Conservation (phyloP, 805 yeast genomes). For the Saturnispora diversa region DNA sequence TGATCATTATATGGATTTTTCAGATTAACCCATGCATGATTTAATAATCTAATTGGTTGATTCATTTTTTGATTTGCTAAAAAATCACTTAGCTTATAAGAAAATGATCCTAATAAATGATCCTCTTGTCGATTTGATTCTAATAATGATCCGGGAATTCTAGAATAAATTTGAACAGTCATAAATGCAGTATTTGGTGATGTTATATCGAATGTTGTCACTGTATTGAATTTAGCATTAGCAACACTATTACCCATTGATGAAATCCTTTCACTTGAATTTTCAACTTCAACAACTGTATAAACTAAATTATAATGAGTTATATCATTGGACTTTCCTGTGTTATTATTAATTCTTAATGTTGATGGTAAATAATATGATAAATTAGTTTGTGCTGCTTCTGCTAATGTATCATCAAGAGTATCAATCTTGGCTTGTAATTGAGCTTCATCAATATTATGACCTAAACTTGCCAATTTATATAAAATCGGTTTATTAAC, state of each 20-base stretch:
- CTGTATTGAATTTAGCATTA: conserved; percentile 77
- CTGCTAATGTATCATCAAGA: conserved; percentile 25
- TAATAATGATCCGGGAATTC: conserved; percentile 60
- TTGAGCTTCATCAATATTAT: conserved; percentile 29
- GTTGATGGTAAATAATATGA: conserved; percentile 40
- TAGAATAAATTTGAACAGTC: conserved; percentile 68
- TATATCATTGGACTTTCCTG: conserved; percentile 53
- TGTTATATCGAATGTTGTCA: conserved; percentile 84
- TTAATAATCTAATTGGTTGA: conserved; percentile 48
- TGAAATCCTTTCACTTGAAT: conserved; percentile 81
- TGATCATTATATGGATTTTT: conserved; percentile 29
- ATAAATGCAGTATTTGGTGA: conserved; percentile 39
- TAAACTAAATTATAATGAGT: conserved; percentile 48
- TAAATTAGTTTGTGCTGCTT: conserved; percentile 22
- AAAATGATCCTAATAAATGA: conserved; percentile 65
- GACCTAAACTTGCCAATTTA: conserved; percentile 57
- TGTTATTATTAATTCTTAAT: conserved; percentile 26
- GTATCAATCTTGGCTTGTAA: conserved; percentile 29
- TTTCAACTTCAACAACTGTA: conserved; percentile 89
- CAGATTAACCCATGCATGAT: conserved; percentile 48
- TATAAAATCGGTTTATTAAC: conserved; percentile 55
- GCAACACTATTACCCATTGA: conserved; percentile 77
- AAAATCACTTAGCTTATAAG: conserved; percentile 40
- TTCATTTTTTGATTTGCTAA: conserved; percentile 13
- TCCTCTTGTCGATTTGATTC: conserved; percentile 43